Evolutionary conservation across 345 rosid species (phyloP).

Genomic region (Atalantia buxifolia): DNA sequence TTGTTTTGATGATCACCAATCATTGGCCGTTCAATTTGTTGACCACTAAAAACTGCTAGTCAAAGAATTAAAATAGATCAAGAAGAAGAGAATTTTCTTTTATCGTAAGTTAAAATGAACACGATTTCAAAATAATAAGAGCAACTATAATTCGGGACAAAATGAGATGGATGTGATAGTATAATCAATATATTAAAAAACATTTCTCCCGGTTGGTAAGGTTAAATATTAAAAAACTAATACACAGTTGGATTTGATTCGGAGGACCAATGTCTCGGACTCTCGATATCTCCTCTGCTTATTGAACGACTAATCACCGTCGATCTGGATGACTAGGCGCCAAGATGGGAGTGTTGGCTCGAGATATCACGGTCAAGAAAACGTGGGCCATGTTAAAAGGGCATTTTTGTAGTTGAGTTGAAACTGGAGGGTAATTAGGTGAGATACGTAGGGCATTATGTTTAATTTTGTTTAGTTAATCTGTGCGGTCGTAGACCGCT

Average conservation of each 20-base stretch:
- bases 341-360: not conserved
- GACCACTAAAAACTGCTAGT: not conserved
- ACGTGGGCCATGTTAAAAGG: not conserved
- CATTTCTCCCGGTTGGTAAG: too few relatives aligned
- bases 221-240: too few relatives aligned
- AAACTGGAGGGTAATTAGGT: not conserved
- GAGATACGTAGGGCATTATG: not conserved
- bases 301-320: not conserved
- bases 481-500: not conserved
- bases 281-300: too few relatives aligned
- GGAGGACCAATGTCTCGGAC: too few relatives aligned
- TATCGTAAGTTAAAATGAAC: too few relatives aligned
- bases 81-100: not conserved
- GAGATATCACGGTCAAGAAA: not conserved
- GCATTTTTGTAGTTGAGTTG: not conserved
- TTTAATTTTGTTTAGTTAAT: not conserved
- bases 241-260: too few relatives aligned
- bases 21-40: not conserved
- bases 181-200: too few relatives aligned
- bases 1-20: not conserved
- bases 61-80: not conserved
- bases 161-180: too few relatives aligned
- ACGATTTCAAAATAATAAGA: too few relatives aligned
- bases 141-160: too few relatives aligned
- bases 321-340: not conserved